phyloP scores from a whole-genome alignment of 2,329 filamentous ascomycete species.

The Grosmannia clavigera region DNA sequence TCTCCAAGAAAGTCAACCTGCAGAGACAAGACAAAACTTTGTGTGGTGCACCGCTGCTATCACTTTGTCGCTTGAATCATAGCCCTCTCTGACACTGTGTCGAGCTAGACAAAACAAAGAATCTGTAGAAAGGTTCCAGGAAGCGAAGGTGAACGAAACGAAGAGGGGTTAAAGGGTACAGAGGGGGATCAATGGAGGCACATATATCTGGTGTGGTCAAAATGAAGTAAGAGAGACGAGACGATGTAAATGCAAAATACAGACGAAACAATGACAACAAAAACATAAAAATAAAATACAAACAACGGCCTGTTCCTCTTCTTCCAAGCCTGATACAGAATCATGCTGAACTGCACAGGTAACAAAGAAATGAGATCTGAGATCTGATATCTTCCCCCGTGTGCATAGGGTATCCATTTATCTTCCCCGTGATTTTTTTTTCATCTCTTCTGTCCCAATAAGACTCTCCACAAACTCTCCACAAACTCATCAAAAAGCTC shows the following conservation, averaged over 20 bases:
- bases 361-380: not conserved
- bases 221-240: not conserved
- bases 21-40: too few relatives aligned
- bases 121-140: not conserved
- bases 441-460: not conserved
- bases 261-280: not conserved
- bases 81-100: not conserved
- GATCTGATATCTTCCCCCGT: not conserved
- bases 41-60: too few relatives aligned
- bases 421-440: not conserved
- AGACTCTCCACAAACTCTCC: not conserved
- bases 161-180: conserved; percentile 3
- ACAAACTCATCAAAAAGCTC: not conserved
- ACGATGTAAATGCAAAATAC: not conserved
- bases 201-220: not conserved
- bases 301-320: not conserved
- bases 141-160: not conserved
- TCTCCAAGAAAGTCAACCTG: too few relatives aligned
- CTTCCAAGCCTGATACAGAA: not conserved
- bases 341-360: too few relatives aligned
- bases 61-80: too few relatives aligned
- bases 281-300: conserved; percentile 2
- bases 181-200: not conserved
- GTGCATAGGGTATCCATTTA: conserved; percentile 1
- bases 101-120: not conserved